Conservation (phyloP, 768 basidiomycete species). For the Leucosporidium scottii region DNA sequence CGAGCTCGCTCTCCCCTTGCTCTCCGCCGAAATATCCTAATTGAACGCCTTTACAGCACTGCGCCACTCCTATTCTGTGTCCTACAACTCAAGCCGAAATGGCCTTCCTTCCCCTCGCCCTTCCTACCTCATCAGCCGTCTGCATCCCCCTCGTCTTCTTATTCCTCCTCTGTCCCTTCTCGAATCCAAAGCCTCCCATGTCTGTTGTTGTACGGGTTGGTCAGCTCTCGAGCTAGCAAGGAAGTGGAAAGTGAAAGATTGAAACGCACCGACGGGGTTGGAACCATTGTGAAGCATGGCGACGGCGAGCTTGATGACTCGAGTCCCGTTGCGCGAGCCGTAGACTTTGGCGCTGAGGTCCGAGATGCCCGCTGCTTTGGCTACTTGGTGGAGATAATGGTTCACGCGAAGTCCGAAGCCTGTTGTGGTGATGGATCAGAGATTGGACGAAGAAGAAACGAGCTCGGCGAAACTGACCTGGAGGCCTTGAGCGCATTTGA, state of each 20-base stretch:
- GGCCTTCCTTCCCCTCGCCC: constrained; percentile 18
- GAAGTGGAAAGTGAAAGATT: no score
- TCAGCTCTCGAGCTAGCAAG: no score
- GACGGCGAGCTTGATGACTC: constrained; percentile 77
- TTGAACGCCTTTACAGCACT: background rate
- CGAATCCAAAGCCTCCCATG: constrained; percentile 29
- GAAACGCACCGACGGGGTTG: constrained; percentile 54
- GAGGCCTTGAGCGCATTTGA: constrained; percentile 55
- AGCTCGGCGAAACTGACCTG: constrained; percentile 39
- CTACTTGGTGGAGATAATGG: constrained; percentile 72
- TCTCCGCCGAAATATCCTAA: background rate
- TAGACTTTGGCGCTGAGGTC: constrained; percentile 92
- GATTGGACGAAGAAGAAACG: background rate
- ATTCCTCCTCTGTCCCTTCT: constrained; percentile 30
- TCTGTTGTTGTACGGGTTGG: constrained; percentile 16
- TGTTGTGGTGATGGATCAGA: constrained; percentile 40
- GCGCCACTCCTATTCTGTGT: background rate
- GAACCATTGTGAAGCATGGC: constrained; percentile 79
- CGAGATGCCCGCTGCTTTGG: constrained; percentile 89
- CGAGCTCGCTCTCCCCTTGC: background rate
- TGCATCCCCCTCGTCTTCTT: constrained; percentile 33
- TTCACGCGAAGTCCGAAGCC: constrained; percentile 91
- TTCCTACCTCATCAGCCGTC: constrained; percentile 26
- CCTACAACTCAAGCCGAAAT: constrained; percentile 10
- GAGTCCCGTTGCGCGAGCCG: constrained; percentile 78